phyloP scores from a whole-genome alignment of 106 monocot genomes.

The Hemerocallis citrina region DNA sequence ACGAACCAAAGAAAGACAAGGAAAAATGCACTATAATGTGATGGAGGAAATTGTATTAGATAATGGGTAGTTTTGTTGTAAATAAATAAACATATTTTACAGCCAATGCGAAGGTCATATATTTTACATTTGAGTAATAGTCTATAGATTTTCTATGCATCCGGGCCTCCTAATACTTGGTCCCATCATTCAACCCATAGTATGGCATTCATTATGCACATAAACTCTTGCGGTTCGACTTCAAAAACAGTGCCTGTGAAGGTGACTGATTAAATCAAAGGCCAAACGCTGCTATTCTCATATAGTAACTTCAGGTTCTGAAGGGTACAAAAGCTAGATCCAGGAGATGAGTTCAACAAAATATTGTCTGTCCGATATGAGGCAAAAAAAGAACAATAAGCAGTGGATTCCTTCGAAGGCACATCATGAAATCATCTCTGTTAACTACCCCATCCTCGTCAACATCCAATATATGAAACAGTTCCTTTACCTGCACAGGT shows the following conservation, averaged over 20 bases:
- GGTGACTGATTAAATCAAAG: no score
- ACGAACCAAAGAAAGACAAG: constrained; percentile 7
- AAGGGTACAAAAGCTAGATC: no score
- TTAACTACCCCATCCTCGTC: constrained; percentile 43
- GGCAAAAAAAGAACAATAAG: constrained; percentile 45
- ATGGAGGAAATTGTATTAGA: not conserved
- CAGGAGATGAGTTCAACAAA: not conserved
- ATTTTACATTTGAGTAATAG: no score
- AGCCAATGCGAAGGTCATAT: no score
- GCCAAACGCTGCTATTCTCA: no score
- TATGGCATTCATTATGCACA: no score
- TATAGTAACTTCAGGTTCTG: no score
- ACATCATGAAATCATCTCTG: constrained; percentile 60
- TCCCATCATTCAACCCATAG: no score
- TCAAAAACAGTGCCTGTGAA: no score
- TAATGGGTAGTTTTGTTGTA: constrained; percentile 5
- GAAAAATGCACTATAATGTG: constrained; percentile 8
- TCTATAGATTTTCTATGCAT: no score
- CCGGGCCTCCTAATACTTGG: no score
- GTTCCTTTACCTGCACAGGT: constrained; percentile 24
- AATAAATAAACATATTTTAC: constrained; percentile 2
- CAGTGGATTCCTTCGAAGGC: constrained; percentile 57
- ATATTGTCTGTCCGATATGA: not conserved
- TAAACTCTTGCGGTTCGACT: no score
- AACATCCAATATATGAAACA: constrained; percentile 30